phyloP scores from a whole-genome alignment of 495 filamentous ascomycete species.

The Penicillium alfredii region DNA sequence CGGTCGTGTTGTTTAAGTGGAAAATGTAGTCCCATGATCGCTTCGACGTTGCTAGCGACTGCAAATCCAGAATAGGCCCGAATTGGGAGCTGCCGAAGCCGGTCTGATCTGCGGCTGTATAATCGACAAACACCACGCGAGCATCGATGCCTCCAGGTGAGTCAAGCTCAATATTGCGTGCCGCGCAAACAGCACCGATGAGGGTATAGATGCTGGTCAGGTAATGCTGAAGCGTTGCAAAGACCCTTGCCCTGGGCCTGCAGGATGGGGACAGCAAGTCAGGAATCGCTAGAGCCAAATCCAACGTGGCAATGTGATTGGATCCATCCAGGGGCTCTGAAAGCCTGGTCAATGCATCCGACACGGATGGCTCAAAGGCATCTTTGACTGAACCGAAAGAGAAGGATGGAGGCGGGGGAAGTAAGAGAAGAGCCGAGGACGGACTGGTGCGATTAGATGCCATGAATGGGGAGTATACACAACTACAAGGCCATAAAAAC shows the following conservation, averaged over 20 bases:
- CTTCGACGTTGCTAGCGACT: conserved; percentile 56
- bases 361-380: conserved; percentile 36
- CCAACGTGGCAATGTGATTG: conserved; percentile 29
- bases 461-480: conserved; percentile 19
- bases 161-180: conserved; percentile 56
- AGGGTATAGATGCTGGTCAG: conserved; percentile 75
- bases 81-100: conserved; percentile 30
- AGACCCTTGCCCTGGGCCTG: conserved; percentile 48
- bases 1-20: conserved; percentile 54
- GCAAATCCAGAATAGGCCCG: conserved; percentile 59
- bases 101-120: conserved; percentile 1
- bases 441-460: conserved; percentile 18
- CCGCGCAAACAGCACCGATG: conserved; percentile 58
- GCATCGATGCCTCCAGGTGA: conserved; percentile 69
- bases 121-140: conserved; percentile 64
- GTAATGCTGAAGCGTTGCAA: conserved; percentile 60
- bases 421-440: conserved; percentile 38
- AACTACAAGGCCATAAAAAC: no score
- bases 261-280: conserved; percentile 31
- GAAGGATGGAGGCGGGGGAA: conserved; percentile 42
- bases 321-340: conserved; percentile 23
- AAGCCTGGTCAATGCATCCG: conserved; percentile 27
- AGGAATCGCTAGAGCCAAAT: conserved; percentile 42
- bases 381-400: conserved; percentile 33
- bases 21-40: conserved; percentile 68